Evolutionary conservation across 306 rosid species (phyloP).

Genomic region (Arachis stenosperma): DNA sequence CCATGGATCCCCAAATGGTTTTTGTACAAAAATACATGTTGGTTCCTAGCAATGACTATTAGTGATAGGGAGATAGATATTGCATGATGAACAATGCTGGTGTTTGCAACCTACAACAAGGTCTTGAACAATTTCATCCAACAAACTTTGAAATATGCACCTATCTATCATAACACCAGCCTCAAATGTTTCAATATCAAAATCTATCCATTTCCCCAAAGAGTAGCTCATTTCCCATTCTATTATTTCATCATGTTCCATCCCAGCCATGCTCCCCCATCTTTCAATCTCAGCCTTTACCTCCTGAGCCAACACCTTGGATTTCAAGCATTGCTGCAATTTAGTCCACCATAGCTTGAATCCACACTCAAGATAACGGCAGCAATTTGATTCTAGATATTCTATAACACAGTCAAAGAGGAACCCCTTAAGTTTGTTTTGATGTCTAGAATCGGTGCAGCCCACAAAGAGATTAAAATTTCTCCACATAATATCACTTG

Average conservation of each 20-base stretch:
- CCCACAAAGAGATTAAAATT: slow-evolving; percentile 33
- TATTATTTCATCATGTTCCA: slow-evolving; percentile 71
- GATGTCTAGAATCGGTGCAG: slow-evolving; percentile 42
- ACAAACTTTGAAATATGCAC: slow-evolving; percentile 61
- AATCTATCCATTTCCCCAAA: slow-evolving; percentile 75
- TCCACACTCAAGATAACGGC: slow-evolving; percentile 51
- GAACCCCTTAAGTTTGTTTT: slow-evolving; percentile 54
- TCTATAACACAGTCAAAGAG: slow-evolving; percentile 72
- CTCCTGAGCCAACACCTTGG: slow-evolving; percentile 49
- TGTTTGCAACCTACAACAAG: slow-evolving; percentile 45
- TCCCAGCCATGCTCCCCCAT: slow-evolving; percentile 64
- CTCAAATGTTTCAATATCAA: slow-evolving; percentile 75
- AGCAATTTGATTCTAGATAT: slow-evolving; percentile 59
- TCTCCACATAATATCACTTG: slow-evolving; percentile 42
- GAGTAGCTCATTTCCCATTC: slow-evolving; percentile 89
- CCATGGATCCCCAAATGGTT: not conserved
- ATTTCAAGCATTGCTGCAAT: slow-evolving; percentile 42
- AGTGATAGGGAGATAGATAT: slow-evolving; percentile 1
- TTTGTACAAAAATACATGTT: slow-evolving; percentile 53
- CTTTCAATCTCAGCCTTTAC: slow-evolving; percentile 57
- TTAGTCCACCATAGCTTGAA: slow-evolving; percentile 60
- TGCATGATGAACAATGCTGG: slow-evolving; percentile 24
- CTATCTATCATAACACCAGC: slow-evolving; percentile 60
- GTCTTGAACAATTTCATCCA: slow-evolving; percentile 71
- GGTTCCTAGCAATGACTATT: slow-evolving; percentile 4